phyloP scores from a whole-genome alignment of 2,329 filamentous ascomycete genomes.

The Aureobasidium leucospermi region DNA sequence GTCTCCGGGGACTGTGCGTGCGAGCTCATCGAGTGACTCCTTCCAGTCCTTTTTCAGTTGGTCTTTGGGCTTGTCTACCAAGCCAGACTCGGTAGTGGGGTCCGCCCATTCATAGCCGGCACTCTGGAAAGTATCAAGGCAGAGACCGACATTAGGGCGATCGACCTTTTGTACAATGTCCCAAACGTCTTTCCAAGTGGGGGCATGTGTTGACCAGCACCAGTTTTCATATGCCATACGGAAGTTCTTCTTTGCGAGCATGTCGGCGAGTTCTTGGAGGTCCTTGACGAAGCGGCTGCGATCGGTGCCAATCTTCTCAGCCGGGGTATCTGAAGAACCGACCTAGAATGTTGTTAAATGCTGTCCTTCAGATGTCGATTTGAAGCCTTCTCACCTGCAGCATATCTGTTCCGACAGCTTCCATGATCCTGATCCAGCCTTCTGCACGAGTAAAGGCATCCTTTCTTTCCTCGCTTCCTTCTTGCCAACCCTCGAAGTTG shows the following conservation, averaged over 20 bases:
- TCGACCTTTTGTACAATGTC: constrained; percentile 57
- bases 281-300: constrained; percentile 51
- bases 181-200: constrained; percentile 64
- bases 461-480: constrained; percentile 48
- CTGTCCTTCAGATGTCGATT: not conserved
- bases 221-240: constrained; percentile 72
- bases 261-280: constrained; percentile 55
- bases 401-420: constrained; percentile 60
- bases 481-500: constrained; percentile 69
- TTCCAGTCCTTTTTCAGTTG: constrained; percentile 34
- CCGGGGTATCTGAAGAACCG: constrained; percentile 57
- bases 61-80: constrained; percentile 38
- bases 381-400: constrained; percentile 49
- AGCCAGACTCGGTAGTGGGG: constrained; percentile 56
- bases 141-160: constrained; percentile 61
- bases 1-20: constrained; percentile 51
- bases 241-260: constrained; percentile 50
- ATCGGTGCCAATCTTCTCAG: constrained; percentile 44
- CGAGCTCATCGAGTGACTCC: constrained; percentile 50
- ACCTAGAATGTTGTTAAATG: constrained; percentile 31
- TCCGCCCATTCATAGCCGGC: constrained; percentile 67
- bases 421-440: constrained; percentile 67
- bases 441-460: constrained; percentile 56
- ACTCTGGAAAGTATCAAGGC: constrained; percentile 71
- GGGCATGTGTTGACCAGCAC: constrained; percentile 69